These are phyloP conservation scores for Hymenoscyphus fraxineus DNA, from an alignment of 2,329 filamentous ascomycete genomes.

Conservation along the genomic window DNA sequence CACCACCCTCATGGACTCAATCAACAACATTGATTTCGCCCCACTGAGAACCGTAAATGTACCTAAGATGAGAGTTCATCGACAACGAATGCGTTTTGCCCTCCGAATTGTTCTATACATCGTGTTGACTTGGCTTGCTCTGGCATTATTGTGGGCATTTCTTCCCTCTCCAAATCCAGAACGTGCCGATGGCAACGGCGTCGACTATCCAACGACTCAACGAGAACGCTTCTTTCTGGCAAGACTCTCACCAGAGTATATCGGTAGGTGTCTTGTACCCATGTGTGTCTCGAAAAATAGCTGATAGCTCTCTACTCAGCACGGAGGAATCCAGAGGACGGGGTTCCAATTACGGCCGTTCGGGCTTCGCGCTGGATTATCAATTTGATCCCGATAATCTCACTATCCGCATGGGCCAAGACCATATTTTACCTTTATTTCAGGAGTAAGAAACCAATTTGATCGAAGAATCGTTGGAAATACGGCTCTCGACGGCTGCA, in stretches of 20 bases:
- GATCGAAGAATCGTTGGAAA: neutral
- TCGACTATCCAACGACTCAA: slow-evolving; percentile 10
- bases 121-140: slow-evolving; percentile 8
- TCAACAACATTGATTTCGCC: neutral
- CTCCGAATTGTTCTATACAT: neutral
- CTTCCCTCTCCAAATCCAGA: slow-evolving; percentile 15
- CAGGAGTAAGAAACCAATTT: neutral
- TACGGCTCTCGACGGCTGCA: neutral
- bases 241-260: slow-evolving; percentile 17
- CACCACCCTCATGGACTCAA: neutral
- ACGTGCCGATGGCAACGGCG: slow-evolving; percentile 3
- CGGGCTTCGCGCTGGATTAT: slow-evolving; percentile 15
- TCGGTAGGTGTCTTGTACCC: slow-evolving; percentile 3
- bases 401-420: slow-evolving; percentile 3
- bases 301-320: neutral
- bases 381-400: slow-evolving; percentile 2
- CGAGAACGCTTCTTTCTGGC: slow-evolving; percentile 6
- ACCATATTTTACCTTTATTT: neutral
- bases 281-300: neutral
- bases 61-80: neutral
- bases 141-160: slow-evolving; percentile 15
- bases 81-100: neutral
- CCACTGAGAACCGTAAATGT: neutral
- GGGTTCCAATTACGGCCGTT: neutral
- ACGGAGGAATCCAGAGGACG: neutral